phyloP scores from a whole-genome alignment of 139 green algal genomes.

The Chlorella sp. region DNA sequence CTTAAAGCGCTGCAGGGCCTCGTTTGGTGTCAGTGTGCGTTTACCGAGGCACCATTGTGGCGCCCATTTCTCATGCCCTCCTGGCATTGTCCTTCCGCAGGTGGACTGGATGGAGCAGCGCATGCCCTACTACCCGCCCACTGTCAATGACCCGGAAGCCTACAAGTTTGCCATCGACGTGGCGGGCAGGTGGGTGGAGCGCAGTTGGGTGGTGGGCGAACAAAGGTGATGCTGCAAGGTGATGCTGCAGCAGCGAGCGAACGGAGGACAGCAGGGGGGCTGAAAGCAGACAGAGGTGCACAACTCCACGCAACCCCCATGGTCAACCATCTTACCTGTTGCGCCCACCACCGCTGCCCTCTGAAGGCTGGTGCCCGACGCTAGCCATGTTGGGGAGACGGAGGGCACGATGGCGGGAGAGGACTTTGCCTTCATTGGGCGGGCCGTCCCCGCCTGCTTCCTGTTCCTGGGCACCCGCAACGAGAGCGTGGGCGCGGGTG shows the following conservation, averaged over 20 bases:
- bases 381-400: slow-evolving; percentile 36
- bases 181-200: slow-evolving; percentile 38
- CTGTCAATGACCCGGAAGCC: slow-evolving; percentile 75
- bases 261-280: no score
- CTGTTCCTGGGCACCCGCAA: slow-evolving; percentile 89
- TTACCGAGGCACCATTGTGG: no score
- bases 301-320: no score
- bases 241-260: no score
- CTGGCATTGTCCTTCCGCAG: slow-evolving; percentile 1
- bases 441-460: slow-evolving; percentile 68
- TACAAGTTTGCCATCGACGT: slow-evolving; percentile 70
- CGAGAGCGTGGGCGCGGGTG: slow-evolving; percentile 62
- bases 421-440: slow-evolving; percentile 87
- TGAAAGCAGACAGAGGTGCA: no score
- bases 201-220: neutral
- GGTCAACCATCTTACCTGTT: no score
- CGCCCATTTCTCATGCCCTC: no score
- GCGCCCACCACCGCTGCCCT: no score
- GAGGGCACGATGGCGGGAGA: slow-evolving; percentile 79
- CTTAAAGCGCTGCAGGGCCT: no score
- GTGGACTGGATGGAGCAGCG: slow-evolving; percentile 73
- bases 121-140: slow-evolving; percentile 83
- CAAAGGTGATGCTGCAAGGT: no score
- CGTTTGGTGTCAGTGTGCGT: no score
- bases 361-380: slow-evolving; percentile 51